phyloP scores from a whole-genome alignment of 768 basidiomycete genomes.

The Mycena capillaripes region DNA sequence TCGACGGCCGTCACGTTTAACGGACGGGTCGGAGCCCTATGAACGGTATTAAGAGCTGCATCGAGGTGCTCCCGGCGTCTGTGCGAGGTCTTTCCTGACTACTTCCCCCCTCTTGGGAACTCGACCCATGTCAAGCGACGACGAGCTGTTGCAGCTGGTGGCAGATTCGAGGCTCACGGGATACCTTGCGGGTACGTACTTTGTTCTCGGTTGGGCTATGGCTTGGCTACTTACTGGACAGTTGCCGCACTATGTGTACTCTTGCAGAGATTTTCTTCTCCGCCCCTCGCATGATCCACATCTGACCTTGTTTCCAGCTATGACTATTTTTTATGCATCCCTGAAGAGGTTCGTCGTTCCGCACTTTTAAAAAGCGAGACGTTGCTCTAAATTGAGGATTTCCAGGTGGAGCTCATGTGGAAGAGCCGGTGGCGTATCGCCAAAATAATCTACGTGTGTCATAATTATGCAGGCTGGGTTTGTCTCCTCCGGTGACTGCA shows the following conservation, averaged over 20 bases:
- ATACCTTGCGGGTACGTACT: constrained; percentile 15
- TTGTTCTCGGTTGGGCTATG: too few relatives aligned
- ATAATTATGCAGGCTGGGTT: neutral
- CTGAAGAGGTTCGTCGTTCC: constrained; percentile 7
- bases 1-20: too few relatives aligned
- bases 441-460: constrained; percentile 13
- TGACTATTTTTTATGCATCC: constrained; percentile 12
- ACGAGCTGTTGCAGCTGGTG: constrained; percentile 7
- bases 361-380: too few relatives aligned
- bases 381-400: too few relatives aligned
- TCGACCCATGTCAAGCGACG: neutral
- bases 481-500: too few relatives aligned
- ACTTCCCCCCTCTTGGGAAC: too few relatives aligned
- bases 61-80: too few relatives aligned
- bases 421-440: constrained; percentile 14
- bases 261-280: neutral
- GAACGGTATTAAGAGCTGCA: too few relatives aligned
- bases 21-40: too few relatives aligned
- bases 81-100: too few relatives aligned
- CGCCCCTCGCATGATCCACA: neutral
- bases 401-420: constrained; percentile 20
- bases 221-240: neutral
- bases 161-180: constrained; percentile 19
- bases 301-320: neutral
- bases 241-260: constrained; percentile 10